phyloP scores from a whole-genome alignment of 345 rosid species.

The Melaleuca quinquenervia region DNA sequence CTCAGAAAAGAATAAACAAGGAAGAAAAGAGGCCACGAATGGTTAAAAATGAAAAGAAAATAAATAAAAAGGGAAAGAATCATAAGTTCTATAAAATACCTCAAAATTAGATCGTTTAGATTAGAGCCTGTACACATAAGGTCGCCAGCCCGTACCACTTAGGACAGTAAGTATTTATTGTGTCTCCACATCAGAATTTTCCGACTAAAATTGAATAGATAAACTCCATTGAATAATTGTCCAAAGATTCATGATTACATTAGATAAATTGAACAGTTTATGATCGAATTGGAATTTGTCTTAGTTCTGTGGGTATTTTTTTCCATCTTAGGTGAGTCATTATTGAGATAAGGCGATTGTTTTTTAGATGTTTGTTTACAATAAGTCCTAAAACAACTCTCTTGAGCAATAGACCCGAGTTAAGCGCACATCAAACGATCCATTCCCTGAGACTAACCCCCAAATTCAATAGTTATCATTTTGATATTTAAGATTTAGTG shows the following conservation, averaged over 20 bases:
- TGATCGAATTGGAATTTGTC: fast-evolving
- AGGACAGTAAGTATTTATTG: not conserved
- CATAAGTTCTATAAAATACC: not conserved
- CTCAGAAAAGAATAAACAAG: not conserved
- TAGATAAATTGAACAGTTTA: fast-evolving
- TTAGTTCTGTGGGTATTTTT: not conserved
- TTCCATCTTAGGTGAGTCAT: not conserved
- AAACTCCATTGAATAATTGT: not conserved
- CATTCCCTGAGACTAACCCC: not conserved
- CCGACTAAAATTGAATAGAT: not conserved
- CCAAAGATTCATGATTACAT: fast-evolving
- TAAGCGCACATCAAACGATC: not conserved
- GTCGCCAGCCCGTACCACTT: fast-evolving
- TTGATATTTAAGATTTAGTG: not conserved
- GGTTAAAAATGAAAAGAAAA: not conserved
- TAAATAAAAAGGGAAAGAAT: not conserved
- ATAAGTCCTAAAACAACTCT: not conserved
- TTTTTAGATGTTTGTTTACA: no score
- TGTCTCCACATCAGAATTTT: not conserved
- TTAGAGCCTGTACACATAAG: fast-evolving
- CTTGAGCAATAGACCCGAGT: not conserved
- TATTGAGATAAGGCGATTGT: not conserved
- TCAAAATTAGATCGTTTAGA: not conserved
- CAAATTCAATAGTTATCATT: no score
- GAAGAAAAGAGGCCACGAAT: not conserved